Evolutionary conservation across 305 asterid species (phyloP), one percentile per base, ranked within the genome.

Genomic region (Fraxinus sp.): DNA sequence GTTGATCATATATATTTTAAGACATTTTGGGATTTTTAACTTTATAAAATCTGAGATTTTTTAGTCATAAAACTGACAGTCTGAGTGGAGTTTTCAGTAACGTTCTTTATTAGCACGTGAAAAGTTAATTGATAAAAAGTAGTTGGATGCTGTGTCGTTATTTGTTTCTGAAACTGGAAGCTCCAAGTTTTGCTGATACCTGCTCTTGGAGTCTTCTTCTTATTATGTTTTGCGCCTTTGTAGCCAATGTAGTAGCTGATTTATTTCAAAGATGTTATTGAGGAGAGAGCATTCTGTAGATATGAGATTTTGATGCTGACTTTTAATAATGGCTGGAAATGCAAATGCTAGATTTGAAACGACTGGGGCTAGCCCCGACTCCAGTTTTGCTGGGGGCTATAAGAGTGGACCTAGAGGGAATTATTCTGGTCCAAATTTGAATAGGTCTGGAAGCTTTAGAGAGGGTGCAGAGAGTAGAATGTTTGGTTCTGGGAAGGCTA

Each of bases 241-340:
- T 86, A 75, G 81, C 80, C 43, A 79, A 77, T 49, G 57, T 82
- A 82, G 85, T 57, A 68, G 87, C 80, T 77, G 80, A 77, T 66
- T 71, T 32, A 71, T 71, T 71, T 24, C 39, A 28, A 37, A 37
- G 75, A 70, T 20, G 20, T 74, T 24, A 46, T 68, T 81, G 81
- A 14, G 41, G 77, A 73, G 85, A 80, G 79, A 32, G 43, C 82
- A 77, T 80, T 83, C 55, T 26, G 57, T 79, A 82, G 87, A 75
- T 72, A 91, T 91, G 96, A 64, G 49, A 79, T 79, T 77, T 84
- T 86, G 80, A 64, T 59, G 26, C 81, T 85, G 57, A 33, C 41
- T 71, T 32, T 71, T 71, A 32, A 80, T 79, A 36, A 97, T 97
- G 98, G 97, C 94, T 84, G 99, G 98, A 86, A 93, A 90, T 87